These are phyloP conservation scores for Lepidium africanum DNA, from an alignment of 345 rosid species.

Conservation along the genomic window DNA sequence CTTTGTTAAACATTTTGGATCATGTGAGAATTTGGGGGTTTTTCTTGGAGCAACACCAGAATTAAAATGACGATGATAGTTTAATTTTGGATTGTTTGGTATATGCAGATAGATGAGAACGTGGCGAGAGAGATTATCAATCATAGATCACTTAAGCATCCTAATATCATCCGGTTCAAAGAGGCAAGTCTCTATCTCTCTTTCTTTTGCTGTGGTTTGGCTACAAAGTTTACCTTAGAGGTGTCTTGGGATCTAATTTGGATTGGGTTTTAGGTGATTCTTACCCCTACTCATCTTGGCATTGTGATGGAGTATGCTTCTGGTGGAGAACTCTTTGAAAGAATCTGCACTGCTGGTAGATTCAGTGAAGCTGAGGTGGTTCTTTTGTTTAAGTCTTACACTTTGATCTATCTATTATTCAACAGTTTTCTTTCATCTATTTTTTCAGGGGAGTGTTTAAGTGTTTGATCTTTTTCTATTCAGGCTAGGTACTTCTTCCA, in stretches of 20 bases:
- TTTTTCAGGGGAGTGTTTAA: background rate
- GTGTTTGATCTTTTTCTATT: background rate
- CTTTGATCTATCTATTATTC: background rate
- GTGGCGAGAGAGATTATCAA: slow-evolving; percentile 89
- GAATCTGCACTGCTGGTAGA: slow-evolving; percentile 79
- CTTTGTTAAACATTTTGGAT: background rate
- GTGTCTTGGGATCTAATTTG: slow-evolving; percentile 1
- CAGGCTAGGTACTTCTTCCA: slow-evolving; percentile 92
- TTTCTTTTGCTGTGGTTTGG: background rate
- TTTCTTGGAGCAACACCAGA: background rate
- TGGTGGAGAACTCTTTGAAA: slow-evolving; percentile 82
- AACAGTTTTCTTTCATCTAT: background rate
- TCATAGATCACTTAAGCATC: slow-evolving; percentile 85
- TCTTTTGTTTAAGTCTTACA: background rate
- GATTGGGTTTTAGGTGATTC: slow-evolving; percentile 21
- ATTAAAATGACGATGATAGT: background rate
- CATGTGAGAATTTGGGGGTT: background rate
- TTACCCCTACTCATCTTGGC: slow-evolving; percentile 47
- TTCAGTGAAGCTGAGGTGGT: slow-evolving; percentile 84
- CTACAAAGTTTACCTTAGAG: background rate
- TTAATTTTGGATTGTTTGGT: background rate
- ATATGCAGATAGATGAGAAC: slow-evolving; percentile 78
- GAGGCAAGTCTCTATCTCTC: slow-evolving; percentile 48
- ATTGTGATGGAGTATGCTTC: slow-evolving; percentile 93
- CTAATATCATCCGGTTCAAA: slow-evolving; percentile 83